These are phyloP conservation scores for Populus hybrid DNA, from an alignment of 441 rosid genomes.

Conservation along the genomic window DNA sequence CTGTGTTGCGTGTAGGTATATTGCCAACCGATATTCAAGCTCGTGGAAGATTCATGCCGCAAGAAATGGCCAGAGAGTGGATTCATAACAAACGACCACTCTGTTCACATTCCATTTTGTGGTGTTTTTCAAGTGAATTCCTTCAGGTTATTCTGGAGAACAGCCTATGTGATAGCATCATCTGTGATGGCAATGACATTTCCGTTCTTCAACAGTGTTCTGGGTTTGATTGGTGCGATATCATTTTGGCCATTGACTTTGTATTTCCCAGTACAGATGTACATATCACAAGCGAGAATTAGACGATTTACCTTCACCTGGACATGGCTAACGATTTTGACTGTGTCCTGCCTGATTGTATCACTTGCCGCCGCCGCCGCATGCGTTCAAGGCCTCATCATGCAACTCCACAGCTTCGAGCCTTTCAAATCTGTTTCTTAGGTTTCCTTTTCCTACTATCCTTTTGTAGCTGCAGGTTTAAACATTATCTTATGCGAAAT, in stretches of 20 bases:
- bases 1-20: conserved; percentile 33
- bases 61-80: conserved; percentile 42
- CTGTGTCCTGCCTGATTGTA: conserved; percentile 37
- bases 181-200: conserved; percentile 50
- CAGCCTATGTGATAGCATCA: conserved; percentile 40
- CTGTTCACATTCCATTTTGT: conserved; percentile 22
- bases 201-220: conserved; percentile 63
- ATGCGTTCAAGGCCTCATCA: conserved; percentile 39
- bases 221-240: conserved; percentile 55
- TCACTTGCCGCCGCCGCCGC: conserved; percentile 39
- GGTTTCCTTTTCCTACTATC: background rate
- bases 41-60: conserved; percentile 42
- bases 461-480: background rate
- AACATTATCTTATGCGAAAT: background rate
- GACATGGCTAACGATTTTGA: conserved; percentile 38
- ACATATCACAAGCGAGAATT: conserved; percentile 38
- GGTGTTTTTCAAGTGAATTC: conserved; percentile 35
- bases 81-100: conserved; percentile 41
- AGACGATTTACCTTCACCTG: conserved; percentile 34
- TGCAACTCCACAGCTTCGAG: conserved; percentile 30
- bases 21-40: conserved; percentile 48
- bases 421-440: conserved; percentile 40
- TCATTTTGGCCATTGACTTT: conserved; percentile 61
- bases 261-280: conserved; percentile 56
- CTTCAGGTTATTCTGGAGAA: conserved; percentile 61